Evolutionary conservation across 1,284 basidiomycete genomes (phyloP), one percentile per base, ranked within the genome.

Genomic region (Malassezia arunalokei): DNA sequence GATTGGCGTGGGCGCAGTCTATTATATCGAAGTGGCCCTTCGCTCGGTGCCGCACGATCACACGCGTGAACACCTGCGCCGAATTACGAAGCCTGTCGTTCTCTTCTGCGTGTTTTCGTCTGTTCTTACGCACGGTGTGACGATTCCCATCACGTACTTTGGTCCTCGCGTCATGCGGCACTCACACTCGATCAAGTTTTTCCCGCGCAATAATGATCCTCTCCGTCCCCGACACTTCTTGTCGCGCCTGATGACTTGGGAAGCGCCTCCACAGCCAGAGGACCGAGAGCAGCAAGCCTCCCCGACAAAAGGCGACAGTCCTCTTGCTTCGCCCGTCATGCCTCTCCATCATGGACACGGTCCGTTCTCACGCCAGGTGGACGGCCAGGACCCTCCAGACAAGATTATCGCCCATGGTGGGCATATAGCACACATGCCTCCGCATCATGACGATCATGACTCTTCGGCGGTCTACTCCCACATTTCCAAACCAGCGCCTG

Each of bases 101-200:
- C 75, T 78, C 48, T 78, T 79, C 57, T 66, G 78, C 41, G 76
- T 79, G 11, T 73, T 79, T 45, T 73, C 74, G 0, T 77, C 76
- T 1, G 74, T 79, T 3, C 58, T 79, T 38, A 74, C 76, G 0
- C 78, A 79, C 57, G 78, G 66, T 28, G 53, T 71, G 43, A 70
- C 68, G 6, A 66, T 73, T 27, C 70, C 70, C 8, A 57, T 72
- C 30, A 59, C 61, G 3, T 68, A 71, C 48, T 61, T 71, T 12
- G 65, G 65, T 0, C 68, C 70, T 0, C 49, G 27, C 32, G 43
- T 44, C 8, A 32, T 46, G 31, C 33, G 47, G n/a, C 46, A 49
- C 40, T 43, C 44, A 8, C 35, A 45, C 28, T 40, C 40, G 3
- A 32, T 53, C 20, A 47, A 40, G 11, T 15, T 35, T 11, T 35